Evolutionary conservation across 2,329 filamentous ascomycete species (phyloP).

Genomic region (Diplodia sapinea): DNA sequence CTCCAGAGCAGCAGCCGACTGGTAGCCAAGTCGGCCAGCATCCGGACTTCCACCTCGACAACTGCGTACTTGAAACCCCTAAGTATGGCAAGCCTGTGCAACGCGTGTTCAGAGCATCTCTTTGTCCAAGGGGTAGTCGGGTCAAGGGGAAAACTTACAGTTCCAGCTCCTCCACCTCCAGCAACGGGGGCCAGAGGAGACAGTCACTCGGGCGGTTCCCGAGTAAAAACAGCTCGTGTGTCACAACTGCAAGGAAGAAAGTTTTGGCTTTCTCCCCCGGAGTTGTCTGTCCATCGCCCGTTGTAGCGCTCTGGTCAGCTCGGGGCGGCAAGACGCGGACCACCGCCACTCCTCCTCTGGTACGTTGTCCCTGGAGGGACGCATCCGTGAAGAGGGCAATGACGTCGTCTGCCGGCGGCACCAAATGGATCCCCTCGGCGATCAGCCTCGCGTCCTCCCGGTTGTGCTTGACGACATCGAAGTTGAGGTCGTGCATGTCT

Average conservation of each 20-base stretch:
- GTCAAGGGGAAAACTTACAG: neutral
- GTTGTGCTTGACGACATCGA: constrained; percentile 13
- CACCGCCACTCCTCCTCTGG: neutral
- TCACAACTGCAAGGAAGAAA: neutral
- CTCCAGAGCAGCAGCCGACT: neutral
- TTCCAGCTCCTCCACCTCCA: neutral
- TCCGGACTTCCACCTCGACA: neutral
- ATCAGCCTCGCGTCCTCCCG: neutral
- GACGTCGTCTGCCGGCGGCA: neutral
- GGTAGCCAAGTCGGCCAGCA: neutral
- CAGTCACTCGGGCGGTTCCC: neutral
- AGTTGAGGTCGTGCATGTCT: neutral
- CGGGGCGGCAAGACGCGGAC: neutral
- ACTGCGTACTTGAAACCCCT: neutral
- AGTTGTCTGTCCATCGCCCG: no score
- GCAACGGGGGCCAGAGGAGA: neutral
- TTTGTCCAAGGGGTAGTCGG: neutral
- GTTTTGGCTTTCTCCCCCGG: neutral
- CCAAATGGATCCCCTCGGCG: neutral
- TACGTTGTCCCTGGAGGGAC: neutral
- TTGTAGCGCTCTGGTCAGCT: neutral
- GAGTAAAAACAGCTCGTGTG: neutral
- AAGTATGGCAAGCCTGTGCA: neutral
- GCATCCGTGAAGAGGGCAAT: constrained; percentile 3
- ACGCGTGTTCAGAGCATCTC: neutral